Percentiles rank a stretch among this genome's conserved stretches.
Conservation (phyloP, 495 filamentous ascomycete genomes). For the Xylaria venustula region DNA sequence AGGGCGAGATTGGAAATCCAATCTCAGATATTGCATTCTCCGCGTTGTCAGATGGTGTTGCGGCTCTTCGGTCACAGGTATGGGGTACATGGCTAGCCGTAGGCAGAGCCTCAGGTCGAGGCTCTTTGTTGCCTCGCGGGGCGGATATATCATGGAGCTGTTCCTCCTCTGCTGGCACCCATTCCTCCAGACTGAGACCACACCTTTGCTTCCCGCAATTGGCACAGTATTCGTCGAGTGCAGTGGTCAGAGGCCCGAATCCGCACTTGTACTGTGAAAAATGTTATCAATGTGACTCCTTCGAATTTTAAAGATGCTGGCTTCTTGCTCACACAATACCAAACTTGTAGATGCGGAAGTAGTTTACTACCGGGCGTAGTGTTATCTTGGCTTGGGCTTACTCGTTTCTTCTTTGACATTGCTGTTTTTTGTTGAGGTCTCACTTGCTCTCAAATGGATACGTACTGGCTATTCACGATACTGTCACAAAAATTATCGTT, state of each 20-base stretch:
- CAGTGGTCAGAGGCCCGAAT: not conserved
- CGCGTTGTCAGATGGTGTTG: conserved; percentile 7
- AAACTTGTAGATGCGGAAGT: not conserved
- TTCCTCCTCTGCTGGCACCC: not conserved
- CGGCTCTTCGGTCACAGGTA: not conserved
- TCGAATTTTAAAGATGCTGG: not conserved
- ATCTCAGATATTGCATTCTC: not conserved
- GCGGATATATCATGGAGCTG: not conserved
- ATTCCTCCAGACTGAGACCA: not conserved
- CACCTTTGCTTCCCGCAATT: not conserved
- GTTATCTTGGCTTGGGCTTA: not conserved
- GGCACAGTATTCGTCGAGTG: not conserved
- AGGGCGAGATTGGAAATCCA: not conserved
- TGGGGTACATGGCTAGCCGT: conserved; percentile 1
- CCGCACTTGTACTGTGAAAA: not conserved
- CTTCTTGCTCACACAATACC: conserved; percentile 5
- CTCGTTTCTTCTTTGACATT: not conserved
- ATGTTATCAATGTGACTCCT: not conserved
- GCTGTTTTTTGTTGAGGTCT: not conserved
- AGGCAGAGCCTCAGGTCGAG: conserved; percentile 6
- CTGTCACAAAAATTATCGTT: not conserved
- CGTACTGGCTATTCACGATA: conserved; percentile 1
- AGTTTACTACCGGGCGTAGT: not conserved
- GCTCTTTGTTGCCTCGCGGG: not conserved
- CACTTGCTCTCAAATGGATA: not conserved